A percentile compares a stretch with the other conserved stretches of the same genome.
These are phyloP conservation scores for Nissolia schottii DNA, from an alignment of 306 rosid species.

Conservation along the genomic window DNA sequence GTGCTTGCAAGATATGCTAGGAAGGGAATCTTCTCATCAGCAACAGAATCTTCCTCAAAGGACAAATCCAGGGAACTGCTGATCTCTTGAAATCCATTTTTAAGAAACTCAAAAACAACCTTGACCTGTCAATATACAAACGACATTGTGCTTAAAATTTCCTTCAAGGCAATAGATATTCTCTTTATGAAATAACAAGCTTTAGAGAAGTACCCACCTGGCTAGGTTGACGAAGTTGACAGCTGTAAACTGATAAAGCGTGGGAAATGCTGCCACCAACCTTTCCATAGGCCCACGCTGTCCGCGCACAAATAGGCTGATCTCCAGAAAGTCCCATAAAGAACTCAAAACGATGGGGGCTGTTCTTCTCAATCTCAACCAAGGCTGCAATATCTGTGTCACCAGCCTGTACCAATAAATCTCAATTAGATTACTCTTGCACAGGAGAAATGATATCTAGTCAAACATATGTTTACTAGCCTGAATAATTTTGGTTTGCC, in stretches of 20 bases:
- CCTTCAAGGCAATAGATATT: conserved; percentile 22
- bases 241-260: conserved; percentile 94
- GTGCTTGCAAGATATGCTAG: conserved; percentile 75
- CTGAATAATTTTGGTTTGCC: conserved; percentile 98
- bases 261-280: conserved; percentile 90
- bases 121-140: conserved; percentile 66
- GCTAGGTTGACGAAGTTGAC: conserved; percentile 92
- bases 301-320: conserved; percentile 93
- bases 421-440: conserved; percentile 24
- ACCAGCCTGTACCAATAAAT: conserved; percentile 59
- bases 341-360: conserved; percentile 98
- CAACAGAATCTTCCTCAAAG: conserved; percentile 91
- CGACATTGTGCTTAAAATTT: conserved; percentile 25
- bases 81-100: conserved; percentile 84
- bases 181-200: conserved; percentile 15
- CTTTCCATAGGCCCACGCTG: conserved; percentile 96
- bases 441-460: conserved; percentile 15
- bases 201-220: conserved; percentile 54
- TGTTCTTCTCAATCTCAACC: conserved; percentile 96
- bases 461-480: conserved; percentile 39
- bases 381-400: conserved; percentile 95
- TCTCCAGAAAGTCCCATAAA: conserved; percentile 98
- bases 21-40: conserved; percentile 97
- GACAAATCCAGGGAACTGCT: conserved; percentile 93
- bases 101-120: conserved; percentile 83